A percentile compares a stretch with the other conserved stretches of the same genome.
Evolutionary conservation across 1,284 basidiomycete species (phyloP).

Genomic region (Moesziomyces aphidis): DNA sequence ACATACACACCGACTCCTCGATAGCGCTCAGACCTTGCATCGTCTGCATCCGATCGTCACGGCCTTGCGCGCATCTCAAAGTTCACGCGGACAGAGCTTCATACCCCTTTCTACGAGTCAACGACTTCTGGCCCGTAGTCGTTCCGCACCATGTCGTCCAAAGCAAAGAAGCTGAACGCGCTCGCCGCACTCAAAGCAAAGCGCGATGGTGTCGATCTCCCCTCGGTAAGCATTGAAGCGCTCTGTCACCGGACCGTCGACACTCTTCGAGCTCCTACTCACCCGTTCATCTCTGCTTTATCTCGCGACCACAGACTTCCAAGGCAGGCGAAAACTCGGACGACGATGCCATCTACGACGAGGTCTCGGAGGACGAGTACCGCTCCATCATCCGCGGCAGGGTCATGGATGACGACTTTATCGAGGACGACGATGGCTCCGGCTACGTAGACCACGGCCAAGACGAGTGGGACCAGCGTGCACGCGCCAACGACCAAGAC

Average conservation of each 20-base stretch:
- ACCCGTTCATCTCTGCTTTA: not conserved
- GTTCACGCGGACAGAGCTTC: not conserved
- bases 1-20: too few relatives aligned
- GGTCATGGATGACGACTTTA: conserved; percentile 92
- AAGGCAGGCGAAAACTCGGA: conserved; percentile 58
- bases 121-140: not conserved
- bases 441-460: conserved; percentile 97
- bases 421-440: conserved; percentile 85
- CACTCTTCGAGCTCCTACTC: not conserved
- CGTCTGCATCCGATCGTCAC: not conserved
- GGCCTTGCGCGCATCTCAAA: not conserved
- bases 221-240: conserved; percentile 20
- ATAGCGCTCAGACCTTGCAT: too few relatives aligned
- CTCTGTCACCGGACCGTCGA: not conserved
- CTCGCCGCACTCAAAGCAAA: conserved; percentile 65
- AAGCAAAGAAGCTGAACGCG: conserved; percentile 57
- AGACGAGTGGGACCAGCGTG: conserved; percentile 80
- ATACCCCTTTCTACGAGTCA: not conserved
- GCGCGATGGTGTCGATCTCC: conserved; percentile 44
- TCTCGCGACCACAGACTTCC: conserved; percentile 7
- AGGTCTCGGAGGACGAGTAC: conserved; percentile 92
- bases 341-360: conserved; percentile 79
- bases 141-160: conserved; percentile 40
- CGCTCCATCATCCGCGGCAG: conserved; percentile 84
- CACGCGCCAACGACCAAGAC: conserved; percentile 68